Percentiles rank a stretch among this genome's conserved stretches.
These are phyloP conservation scores for Sclerotiophoma versabilis DNA, from an alignment of 2,329 filamentous ascomycete genomes.

Conservation along the genomic window DNA sequence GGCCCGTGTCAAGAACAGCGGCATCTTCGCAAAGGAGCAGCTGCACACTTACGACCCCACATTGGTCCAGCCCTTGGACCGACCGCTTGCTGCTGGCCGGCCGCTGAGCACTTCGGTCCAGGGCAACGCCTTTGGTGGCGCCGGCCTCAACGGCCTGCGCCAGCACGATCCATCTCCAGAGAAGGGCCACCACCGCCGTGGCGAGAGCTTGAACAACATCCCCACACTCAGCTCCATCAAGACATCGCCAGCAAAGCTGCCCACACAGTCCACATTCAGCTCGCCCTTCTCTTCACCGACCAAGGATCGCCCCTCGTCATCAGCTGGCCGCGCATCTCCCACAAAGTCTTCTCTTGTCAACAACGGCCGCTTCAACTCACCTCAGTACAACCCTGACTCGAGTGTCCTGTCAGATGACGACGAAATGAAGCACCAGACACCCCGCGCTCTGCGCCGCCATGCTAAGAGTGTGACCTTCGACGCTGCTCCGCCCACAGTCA, in stretches of 20 bases:
- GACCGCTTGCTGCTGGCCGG: conserved; percentile 73
- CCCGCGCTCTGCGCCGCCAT: conserved; percentile 77
- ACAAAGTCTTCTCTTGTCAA: conserved; percentile 88
- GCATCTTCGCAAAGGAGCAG: conserved; percentile 91
- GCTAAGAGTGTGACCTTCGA: conserved; percentile 98
- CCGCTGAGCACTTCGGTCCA: conserved; percentile 68
- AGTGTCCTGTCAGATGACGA: conserved; percentile 53
- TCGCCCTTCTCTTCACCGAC: conserved; percentile 34
- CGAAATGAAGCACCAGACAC: conserved; percentile 66
- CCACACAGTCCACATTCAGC: conserved; percentile 54
- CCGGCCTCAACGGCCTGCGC: conserved; percentile 58
- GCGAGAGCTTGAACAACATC: conserved; percentile 67
- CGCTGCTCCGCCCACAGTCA: conserved; percentile 88
- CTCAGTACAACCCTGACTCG: conserved; percentile 46
- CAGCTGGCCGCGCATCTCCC: conserved; percentile 69
- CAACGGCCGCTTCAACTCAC: conserved; percentile 62
- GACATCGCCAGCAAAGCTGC: conserved; percentile 65
- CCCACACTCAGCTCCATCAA: conserved; percentile 65
- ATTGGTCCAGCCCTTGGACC: conserved; percentile 77
- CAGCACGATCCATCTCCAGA: conserved; percentile 35
- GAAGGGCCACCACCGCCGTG: conserved; percentile 51
- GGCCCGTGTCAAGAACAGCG: conserved; percentile 97
- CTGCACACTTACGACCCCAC: conserved; percentile 92
- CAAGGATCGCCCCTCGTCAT: conserved; percentile 33
- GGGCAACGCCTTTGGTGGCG: conserved; percentile 72